Percentiles rank a stretch among this genome's conserved stretches.
Evolutionary conservation across 2,329 filamentous ascomycete species (phyloP).

Genomic region (Samsoniella hepiali): DNA sequence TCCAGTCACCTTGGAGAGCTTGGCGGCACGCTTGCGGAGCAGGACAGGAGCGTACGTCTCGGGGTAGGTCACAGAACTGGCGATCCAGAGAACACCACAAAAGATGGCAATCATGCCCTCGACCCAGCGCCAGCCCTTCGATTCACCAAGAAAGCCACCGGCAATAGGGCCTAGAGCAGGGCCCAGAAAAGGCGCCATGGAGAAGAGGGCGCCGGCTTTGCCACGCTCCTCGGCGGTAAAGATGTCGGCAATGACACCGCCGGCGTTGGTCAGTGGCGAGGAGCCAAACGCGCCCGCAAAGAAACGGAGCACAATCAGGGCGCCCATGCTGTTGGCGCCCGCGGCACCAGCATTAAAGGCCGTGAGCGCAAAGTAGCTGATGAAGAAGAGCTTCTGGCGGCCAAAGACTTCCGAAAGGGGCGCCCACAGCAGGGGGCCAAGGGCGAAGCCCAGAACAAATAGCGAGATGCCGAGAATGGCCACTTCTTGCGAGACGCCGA

Average conservation of each 20-base stretch:
- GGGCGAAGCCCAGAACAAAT: constrained; percentile 60
- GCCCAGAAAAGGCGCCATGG: constrained; percentile 62
- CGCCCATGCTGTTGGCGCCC: constrained; percentile 54
- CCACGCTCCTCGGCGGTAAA: constrained; percentile 54
- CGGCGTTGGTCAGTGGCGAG: constrained; percentile 59
- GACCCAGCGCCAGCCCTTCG: constrained; percentile 62
- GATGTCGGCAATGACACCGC: constrained; percentile 63
- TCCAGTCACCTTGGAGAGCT: constrained; percentile 49
- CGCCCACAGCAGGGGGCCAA: constrained; percentile 64
- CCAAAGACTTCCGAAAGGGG: constrained; percentile 64
- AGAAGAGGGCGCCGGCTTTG: constrained; percentile 57
- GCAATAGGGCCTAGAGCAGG: constrained; percentile 58
- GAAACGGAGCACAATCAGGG: constrained; percentile 66
- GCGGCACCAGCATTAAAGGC: constrained; percentile 60
- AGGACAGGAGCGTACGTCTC: constrained; percentile 60
- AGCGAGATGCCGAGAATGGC: constrained; percentile 61
- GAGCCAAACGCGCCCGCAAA: constrained; percentile 62
- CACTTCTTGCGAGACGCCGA: constrained; percentile 49
- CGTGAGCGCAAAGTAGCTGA: constrained; percentile 55
- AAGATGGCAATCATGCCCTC: constrained; percentile 61
- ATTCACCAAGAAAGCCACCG: constrained; percentile 60
- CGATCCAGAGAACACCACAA: constrained; percentile 55
- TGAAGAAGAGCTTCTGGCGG: constrained; percentile 56
- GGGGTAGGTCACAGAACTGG: constrained; percentile 48
- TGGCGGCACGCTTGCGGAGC: constrained; percentile 49